Conservation (phyloP, 306 rosid species). For the Luffa acutangula region DNA sequence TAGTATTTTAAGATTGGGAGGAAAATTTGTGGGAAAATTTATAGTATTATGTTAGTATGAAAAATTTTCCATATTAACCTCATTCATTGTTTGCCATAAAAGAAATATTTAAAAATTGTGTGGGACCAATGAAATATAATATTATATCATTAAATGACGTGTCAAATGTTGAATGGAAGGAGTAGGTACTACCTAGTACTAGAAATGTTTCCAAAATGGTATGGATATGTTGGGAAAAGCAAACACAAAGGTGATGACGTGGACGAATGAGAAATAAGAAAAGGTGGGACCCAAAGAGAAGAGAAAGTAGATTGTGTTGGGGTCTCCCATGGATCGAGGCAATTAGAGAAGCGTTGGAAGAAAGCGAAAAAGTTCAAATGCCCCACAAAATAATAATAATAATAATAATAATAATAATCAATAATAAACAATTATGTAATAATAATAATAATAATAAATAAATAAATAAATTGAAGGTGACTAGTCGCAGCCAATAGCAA, state of each 20-base stretch:
- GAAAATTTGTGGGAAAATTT: not conserved
- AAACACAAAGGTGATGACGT: not conserved
- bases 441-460: not conserved
- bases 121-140: no score
- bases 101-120: no score
- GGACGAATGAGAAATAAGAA: not conserved
- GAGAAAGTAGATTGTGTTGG: not conserved
- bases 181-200: no score
- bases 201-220: no score
- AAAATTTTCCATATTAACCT: no score
- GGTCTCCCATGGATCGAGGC: not conserved
- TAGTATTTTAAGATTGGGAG: no score
- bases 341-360: not conserved
- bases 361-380: not conserved
- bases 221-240: not conserved
- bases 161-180: no score
- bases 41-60: no score
- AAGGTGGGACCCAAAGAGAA: not conserved
- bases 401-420: not conserved
- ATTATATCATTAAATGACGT: no score
- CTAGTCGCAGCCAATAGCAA: slow-evolving; percentile 15
- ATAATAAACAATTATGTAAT: not conserved
- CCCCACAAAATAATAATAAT: not conserved
- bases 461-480: not conserved
- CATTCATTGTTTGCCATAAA: no score